A percentile compares a stretch with the other conserved stretches of the same genome.
These are phyloP conservation scores for Leptomonas pyrrhocoris DNA, from an alignment of 208 protist genomes.

Conservation along the genomic window DNA sequence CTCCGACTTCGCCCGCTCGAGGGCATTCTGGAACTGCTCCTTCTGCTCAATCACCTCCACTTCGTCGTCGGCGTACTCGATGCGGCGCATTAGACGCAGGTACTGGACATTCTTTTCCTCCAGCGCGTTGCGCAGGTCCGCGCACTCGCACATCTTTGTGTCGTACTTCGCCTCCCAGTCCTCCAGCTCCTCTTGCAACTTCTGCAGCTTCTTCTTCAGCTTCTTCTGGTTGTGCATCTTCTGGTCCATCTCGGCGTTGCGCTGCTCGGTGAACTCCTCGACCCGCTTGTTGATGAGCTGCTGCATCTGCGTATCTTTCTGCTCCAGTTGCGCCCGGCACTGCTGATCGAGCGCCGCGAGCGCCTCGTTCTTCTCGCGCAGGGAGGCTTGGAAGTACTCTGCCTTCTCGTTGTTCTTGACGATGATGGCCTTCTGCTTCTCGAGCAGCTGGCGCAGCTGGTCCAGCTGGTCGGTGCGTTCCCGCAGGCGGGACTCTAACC, in stretches of 20 bases:
- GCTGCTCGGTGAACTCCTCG: constrained; percentile 61
- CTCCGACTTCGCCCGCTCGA: constrained; percentile 79
- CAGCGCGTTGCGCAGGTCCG: constrained; percentile 71
- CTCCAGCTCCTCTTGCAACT: constrained; percentile 59
- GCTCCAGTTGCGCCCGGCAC: constrained; percentile 52
- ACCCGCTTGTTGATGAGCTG: constrained; percentile 79
- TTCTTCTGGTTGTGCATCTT: constrained; percentile 65
- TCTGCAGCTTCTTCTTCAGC: constrained; percentile 85
- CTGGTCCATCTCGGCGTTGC: constrained; percentile 45
- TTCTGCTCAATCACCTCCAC: constrained; percentile 71
- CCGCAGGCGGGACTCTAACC: constrained; percentile 50
- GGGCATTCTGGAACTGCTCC: constrained; percentile 71
- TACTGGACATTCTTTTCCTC: constrained; percentile 82
- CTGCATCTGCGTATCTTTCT: constrained; percentile 81
- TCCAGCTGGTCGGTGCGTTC: constrained; percentile 78
- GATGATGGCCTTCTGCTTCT: constrained; percentile 87
- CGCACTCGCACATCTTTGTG: constrained; percentile 85
- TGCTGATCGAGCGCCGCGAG: constrained; percentile 41
- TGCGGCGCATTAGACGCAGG: constrained; percentile 59
- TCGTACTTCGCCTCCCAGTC: constrained; percentile 71
- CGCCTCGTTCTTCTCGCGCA: constrained; percentile 56
- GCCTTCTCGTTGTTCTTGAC: constrained; percentile 85
- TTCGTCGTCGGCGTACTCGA: constrained; percentile 54
- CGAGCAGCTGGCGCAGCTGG: constrained; percentile 75
- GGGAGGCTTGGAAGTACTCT: constrained; percentile 63